phyloP scores from a whole-genome alignment of 352 stramenopile genomes.

The Phytophthora rubi region DNA sequence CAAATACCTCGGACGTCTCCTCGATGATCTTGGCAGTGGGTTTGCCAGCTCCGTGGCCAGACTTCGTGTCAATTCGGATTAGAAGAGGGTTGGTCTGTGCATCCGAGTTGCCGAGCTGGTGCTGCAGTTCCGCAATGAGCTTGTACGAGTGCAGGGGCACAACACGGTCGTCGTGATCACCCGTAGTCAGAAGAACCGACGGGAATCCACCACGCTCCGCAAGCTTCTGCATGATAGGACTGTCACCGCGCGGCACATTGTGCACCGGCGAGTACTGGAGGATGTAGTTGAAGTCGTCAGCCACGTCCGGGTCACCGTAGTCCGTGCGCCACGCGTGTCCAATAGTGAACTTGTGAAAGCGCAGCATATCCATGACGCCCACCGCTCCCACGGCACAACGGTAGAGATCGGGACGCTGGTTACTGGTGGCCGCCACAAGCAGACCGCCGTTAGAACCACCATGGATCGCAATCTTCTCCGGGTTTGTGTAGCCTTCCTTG shows the following conservation, averaged over 20 bases:
- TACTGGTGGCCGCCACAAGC: conserved; percentile 91
- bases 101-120: conserved; percentile 62
- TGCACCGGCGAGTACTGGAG: conserved; percentile 89
- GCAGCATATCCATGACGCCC: conserved; percentile 96
- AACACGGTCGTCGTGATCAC: conserved; percentile 92
- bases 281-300: conserved; percentile 85
- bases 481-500: conserved; percentile 85
- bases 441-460: conserved; percentile 95
- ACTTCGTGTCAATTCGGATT: conserved; percentile 91
- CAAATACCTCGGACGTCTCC: conserved; percentile 86
- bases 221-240: conserved; percentile 55
- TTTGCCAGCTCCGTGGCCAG: conserved; percentile 89
- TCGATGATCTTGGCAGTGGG: conserved; percentile 90
- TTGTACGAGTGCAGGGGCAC: conserved; percentile 93
- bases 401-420: conserved; percentile 93
- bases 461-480: conserved; percentile 90
- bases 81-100: conserved; percentile 85
- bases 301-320: conserved; percentile 85
- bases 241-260: conserved; percentile 79
- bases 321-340: conserved; percentile 91
- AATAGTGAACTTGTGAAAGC: conserved; percentile 95
- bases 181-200: conserved; percentile 85
- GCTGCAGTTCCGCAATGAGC: conserved; percentile 87
- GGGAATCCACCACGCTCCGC: conserved; percentile 70
- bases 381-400: conserved; percentile 93